Percentiles rank a stretch among this genome's conserved stretches.
Evolutionary conservation across 495 filamentous ascomycete genomes (phyloP).

Genomic region (Lasiosphaeris hirsuta): DNA sequence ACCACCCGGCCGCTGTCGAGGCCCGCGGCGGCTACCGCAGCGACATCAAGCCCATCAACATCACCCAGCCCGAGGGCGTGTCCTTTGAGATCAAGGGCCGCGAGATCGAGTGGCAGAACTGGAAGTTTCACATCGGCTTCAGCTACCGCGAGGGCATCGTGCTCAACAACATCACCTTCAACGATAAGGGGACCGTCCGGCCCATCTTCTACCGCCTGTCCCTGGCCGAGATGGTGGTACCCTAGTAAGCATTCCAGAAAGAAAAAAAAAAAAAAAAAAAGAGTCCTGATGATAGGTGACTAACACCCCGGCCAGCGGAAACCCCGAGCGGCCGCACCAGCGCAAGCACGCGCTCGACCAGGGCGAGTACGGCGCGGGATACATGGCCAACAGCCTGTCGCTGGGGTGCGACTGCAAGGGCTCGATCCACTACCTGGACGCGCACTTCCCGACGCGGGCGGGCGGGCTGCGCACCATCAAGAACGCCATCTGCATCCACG

Average conservation of each 20-base stretch:
- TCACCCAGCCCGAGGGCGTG: slow-evolving; percentile 91
- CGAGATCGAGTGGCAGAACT: slow-evolving; percentile 89
- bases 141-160: slow-evolving; percentile 95
- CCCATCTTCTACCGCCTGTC: slow-evolving; percentile 90
- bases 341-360: slow-evolving; percentile 94
- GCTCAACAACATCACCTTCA: slow-evolving; percentile 86
- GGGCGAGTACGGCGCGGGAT: slow-evolving; percentile 90
- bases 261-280: no score
- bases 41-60: slow-evolving; percentile 88
- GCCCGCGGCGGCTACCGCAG: slow-evolving; percentile 71
- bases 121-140: slow-evolving; percentile 91
- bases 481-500: slow-evolving; percentile 96
- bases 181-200: slow-evolving; percentile 77
- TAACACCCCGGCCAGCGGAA: slow-evolving; percentile 52
- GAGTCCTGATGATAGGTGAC: background rate
- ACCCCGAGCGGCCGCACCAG: slow-evolving; percentile 89
- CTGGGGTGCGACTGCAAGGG: slow-evolving; percentile 96
- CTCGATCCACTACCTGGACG: slow-evolving; percentile 84
- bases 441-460: slow-evolving; percentile 76
- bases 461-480: slow-evolving; percentile 78
- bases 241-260: slow-evolving; percentile 53
- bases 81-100: slow-evolving; percentile 81
- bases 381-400: slow-evolving; percentile 90
- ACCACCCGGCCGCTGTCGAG: slow-evolving; percentile 71
- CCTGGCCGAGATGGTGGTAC: slow-evolving; percentile 93